Conservation (phyloP, 176 grass and related monocot species). For the Aegilops umbellulata region DNA sequence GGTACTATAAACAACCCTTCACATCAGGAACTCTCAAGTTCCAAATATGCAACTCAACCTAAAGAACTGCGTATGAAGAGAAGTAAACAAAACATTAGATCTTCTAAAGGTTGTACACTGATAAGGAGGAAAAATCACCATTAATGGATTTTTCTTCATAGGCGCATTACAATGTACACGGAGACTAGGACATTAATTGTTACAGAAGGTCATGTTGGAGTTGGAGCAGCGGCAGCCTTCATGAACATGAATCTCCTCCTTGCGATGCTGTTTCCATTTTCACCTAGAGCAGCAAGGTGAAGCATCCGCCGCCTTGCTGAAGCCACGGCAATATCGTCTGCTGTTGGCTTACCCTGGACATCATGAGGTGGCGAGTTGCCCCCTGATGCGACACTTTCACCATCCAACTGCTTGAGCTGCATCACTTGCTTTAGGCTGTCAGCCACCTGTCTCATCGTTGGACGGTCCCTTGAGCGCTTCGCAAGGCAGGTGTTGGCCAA, state of each 20-base stretch:
- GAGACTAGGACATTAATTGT: slow-evolving; percentile 2
- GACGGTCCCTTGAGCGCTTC: slow-evolving; percentile 54
- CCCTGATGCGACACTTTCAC: background rate
- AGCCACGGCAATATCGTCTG: slow-evolving; percentile 33
- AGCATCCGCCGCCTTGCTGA: slow-evolving; percentile 69
- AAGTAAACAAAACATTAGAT: background rate
- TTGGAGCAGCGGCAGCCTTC: slow-evolving; percentile 35
- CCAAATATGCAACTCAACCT: background rate
- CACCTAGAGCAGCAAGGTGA: slow-evolving; percentile 63
- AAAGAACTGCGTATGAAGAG: background rate
- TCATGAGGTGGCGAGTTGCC: slow-evolving; percentile 26
- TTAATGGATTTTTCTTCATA: background rate
- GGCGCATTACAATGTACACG: background rate
- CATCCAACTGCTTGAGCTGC: slow-evolving; percentile 45
- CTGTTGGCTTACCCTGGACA: slow-evolving; percentile 21
- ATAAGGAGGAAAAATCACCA: background rate
- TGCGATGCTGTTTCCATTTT: slow-evolving; percentile 50
- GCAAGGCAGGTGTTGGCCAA: slow-evolving; percentile 66
- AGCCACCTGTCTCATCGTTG: slow-evolving; percentile 58
- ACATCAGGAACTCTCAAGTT: background rate
- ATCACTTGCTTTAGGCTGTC: slow-evolving; percentile 45
- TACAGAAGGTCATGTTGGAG: slow-evolving; percentile 26
- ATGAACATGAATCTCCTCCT: slow-evolving; percentile 67
- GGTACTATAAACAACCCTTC: background rate
- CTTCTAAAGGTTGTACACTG: slow-evolving; percentile 7